Evolutionary conservation across 164 flowering plant genomes (phyloP).

Genomic region (Santalum album): DNA sequence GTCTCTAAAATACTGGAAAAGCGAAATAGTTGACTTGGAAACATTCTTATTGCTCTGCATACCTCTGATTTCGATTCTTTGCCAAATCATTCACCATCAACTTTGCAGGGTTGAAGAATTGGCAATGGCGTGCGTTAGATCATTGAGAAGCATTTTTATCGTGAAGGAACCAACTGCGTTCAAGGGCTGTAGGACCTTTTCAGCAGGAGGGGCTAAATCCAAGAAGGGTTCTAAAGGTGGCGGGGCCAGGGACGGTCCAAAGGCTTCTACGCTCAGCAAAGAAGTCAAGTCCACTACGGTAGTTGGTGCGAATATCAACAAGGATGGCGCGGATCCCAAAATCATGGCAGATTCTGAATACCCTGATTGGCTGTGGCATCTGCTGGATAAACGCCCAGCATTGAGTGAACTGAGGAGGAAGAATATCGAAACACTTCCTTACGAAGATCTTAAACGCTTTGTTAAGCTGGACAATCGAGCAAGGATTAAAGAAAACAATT

Average conservation of each 20-base stretch:
- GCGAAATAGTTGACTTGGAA: too few relatives aligned
- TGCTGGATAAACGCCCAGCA: constrained; percentile 64
- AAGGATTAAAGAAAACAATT: constrained; percentile 73
- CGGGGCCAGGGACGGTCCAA: constrained; percentile 48
- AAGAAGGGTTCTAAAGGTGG: constrained; percentile 11
- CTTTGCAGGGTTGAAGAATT: too few relatives aligned
- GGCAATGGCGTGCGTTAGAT: constrained; percentile 32
- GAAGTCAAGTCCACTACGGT: constrained; percentile 71
- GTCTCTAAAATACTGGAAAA: too few relatives aligned
- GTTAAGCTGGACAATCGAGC: constrained; percentile 82
- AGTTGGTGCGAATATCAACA: constrained; percentile 74
- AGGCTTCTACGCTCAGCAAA: constrained; percentile 53
- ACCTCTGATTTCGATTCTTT: too few relatives aligned
- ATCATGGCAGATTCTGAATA: constrained; percentile 72
- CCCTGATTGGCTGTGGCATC: constrained; percentile 83
- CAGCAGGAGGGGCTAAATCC: constrained; percentile 41
- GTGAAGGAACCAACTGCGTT: constrained; percentile 24
- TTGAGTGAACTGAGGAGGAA: constrained; percentile 76
- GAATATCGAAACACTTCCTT: constrained; percentile 54
- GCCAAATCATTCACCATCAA: too few relatives aligned
- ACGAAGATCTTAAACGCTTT: constrained; percentile 73
- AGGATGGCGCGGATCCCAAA: constrained; percentile 85
- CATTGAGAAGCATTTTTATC: constrained; percentile 27
- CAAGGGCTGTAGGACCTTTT: constrained; percentile 34
- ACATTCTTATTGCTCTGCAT: too few relatives aligned